Evolutionary conservation across 352 stramenopile species (phyloP), one percentile per base, ranked within the genome.

Genomic region (Plasmopara muralis): DNA sequence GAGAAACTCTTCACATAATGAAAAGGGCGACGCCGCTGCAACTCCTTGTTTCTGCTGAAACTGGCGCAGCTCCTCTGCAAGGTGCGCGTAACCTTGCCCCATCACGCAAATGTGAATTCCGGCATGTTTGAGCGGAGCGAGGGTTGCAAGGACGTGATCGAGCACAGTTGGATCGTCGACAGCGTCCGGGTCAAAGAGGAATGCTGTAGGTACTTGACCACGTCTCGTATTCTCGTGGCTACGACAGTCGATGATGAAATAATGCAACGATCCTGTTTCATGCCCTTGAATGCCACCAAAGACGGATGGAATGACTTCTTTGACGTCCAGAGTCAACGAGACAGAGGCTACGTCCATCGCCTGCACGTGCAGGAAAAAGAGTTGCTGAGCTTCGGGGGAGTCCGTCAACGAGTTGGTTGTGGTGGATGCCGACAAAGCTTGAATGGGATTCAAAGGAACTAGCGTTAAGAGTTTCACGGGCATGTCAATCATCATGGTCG

Each of bases 211-310:
- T 40, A 93, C 72, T 42, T 83, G 68, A 0, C 81, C 83, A 10
- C 68, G 55, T 2, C 43, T 31, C 12, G 67, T 69, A 18, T 87
- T 70, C 7, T 77, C 62, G 1, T 39, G 43, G 0, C 73, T 61
- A 12, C 83, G 78, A 50, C 83, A 93, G 57, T 93, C 83, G 2
- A 93, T 49, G 29, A 90, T 74, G 42, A 92, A 90, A 39, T 83
- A 93, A 0, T 77, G 78, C 50, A 89, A 78, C 10, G 38, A 60
- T 25, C 40, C 47, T 28, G 57, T 71, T 5, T 68, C 62, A 34
- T 68, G 59, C 8, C 67, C 64, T 50, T 88, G 71, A 55, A 90
- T 88, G 37, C 74, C 81, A 39, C 66, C 72, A 44, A 93, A 93
- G 15, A 93, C 71, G 0, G 67, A 69, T 2, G 77, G 76, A 4